Conservation (phyloP, 768 basidiomycete genomes). For the Rhizopogon roseolus region DNA sequence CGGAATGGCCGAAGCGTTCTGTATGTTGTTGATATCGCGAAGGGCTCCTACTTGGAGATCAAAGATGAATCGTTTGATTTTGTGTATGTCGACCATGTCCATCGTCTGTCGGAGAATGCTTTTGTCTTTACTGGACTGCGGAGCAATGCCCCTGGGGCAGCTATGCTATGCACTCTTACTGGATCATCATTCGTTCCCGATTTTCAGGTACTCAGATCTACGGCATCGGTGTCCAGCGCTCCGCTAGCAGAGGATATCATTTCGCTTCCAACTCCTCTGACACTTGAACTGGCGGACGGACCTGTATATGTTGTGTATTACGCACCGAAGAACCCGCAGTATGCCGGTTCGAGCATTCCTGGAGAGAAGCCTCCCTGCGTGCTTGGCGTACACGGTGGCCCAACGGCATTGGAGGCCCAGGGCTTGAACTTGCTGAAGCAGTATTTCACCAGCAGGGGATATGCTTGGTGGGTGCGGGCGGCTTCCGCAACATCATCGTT, state of each 20-base stretch:
- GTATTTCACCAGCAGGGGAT: constrained; percentile 66
- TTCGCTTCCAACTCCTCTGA: constrained; percentile 7
- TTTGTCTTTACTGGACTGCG: neutral
- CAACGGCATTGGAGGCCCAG: constrained; percentile 44
- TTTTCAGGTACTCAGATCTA: constrained; percentile 6
- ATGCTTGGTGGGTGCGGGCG: constrained; percentile 47
- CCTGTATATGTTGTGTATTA: constrained; percentile 58
- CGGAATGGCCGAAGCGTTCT: constrained; percentile 25
- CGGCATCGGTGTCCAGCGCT: neutral
- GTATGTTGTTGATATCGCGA: constrained; percentile 22
- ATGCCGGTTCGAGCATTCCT: constrained; percentile 34
- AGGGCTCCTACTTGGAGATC: constrained; percentile 1
- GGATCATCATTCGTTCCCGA: constrained; percentile 1
- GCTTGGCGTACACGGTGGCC: constrained; percentile 65
- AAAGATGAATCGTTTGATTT: neutral
- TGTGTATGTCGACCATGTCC: neutral
- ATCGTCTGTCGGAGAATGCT: neutral
- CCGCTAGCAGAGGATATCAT: constrained; percentile 15
- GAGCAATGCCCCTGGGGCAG: constrained; percentile 1
- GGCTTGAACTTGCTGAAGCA: constrained; percentile 49
- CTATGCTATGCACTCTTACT: constrained; percentile 1
- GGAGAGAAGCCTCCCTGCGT: constrained; percentile 65
- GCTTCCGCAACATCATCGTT: neutral
- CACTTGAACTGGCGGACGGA: constrained; percentile 9
- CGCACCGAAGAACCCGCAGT: constrained; percentile 56